Conservation (phyloP, 2,329 filamentous ascomycete genomes). For the Xylaria digitata region DNA sequence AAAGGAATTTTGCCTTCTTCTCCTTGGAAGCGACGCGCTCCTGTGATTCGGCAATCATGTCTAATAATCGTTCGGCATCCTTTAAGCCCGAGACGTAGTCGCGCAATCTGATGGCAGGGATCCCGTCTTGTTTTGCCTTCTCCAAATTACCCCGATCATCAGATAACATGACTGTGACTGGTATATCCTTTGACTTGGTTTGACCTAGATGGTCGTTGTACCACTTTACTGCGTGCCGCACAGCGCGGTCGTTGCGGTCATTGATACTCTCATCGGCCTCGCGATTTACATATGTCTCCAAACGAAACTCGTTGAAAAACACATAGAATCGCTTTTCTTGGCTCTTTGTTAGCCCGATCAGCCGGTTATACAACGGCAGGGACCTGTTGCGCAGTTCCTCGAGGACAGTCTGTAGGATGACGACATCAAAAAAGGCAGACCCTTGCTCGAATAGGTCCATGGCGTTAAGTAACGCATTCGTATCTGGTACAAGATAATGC, state of each 20-base stretch:
- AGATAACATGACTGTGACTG: conserved; percentile 90
- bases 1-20: conserved; percentile 77
- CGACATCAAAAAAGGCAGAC: conserved; percentile 93
- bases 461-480: conserved; percentile 92
- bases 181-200: conserved; percentile 70
- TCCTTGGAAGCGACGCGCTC: conserved; percentile 73
- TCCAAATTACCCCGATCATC: conserved; percentile 89
- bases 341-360: conserved; percentile 90
- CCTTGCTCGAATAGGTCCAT: conserved; percentile 98
- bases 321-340: conserved; percentile 98
- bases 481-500: conserved; percentile 95
- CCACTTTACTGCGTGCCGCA: conserved; percentile 88
- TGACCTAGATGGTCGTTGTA: conserved; percentile 83
- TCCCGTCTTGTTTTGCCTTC: conserved; percentile 80
- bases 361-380: conserved; percentile 91
- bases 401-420: conserved; percentile 93
- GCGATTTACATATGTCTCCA: conserved; percentile 87
- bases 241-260: conserved; percentile 93
- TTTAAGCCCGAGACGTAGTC: conserved; percentile 88
- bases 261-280: conserved; percentile 88
- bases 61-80: conserved; percentile 84
- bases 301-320: conserved; percentile 97
- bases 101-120: conserved; percentile 74
- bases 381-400: conserved; percentile 96
- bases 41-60: conserved; percentile 89